Evolutionary conservation across 1,284 basidiomycete genomes (phyloP).

Genomic region (Ceratobasidium theobromae): DNA sequence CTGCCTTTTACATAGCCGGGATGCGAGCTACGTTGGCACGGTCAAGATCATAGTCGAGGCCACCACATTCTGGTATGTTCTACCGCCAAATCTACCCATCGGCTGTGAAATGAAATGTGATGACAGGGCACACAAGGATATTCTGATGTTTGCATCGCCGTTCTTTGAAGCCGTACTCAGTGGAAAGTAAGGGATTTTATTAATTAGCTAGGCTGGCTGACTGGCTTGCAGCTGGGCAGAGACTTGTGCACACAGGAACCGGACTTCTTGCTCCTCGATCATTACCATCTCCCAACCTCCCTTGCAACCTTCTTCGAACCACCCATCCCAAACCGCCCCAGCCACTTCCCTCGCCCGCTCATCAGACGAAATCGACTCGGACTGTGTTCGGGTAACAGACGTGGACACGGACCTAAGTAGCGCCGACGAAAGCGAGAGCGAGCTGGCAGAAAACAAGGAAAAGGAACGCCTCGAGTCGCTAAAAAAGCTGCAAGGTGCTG

Average conservation of each 20-base stretch:
- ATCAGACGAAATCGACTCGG: conserved; percentile 49
- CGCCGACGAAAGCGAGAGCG: conserved; percentile 30
- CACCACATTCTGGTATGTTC: conserved; percentile 74
- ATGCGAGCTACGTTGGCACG: conserved; percentile 66
- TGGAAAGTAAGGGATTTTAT: conserved; percentile 53
- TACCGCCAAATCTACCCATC: neutral
- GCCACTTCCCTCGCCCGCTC: conserved; percentile 38
- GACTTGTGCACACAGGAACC: conserved; percentile 49
- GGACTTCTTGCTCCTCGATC: conserved; percentile 72
- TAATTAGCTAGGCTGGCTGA: neutral
- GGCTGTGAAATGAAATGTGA: neutral
- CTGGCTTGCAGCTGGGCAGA: conserved; percentile 39
- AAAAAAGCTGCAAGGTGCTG: conserved; percentile 35
- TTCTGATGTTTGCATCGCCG: conserved; percentile 79
- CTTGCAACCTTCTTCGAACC: conserved; percentile 47
- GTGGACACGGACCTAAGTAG: conserved; percentile 25
- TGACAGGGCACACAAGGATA: conserved; percentile 77
- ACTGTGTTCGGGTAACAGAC: conserved; percentile 53
- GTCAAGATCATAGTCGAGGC: conserved; percentile 83
- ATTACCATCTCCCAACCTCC: conserved; percentile 78
- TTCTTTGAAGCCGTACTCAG: conserved; percentile 84
- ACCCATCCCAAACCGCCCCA: conserved; percentile 3
- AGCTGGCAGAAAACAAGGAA: conserved; percentile 28
- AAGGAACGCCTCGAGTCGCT: conserved; percentile 34
- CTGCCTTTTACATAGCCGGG: too few relatives aligned